phyloP scores from a whole-genome alignment of 2,329 filamentous ascomycete genomes.

The Aphanoascus verrucosus region DNA sequence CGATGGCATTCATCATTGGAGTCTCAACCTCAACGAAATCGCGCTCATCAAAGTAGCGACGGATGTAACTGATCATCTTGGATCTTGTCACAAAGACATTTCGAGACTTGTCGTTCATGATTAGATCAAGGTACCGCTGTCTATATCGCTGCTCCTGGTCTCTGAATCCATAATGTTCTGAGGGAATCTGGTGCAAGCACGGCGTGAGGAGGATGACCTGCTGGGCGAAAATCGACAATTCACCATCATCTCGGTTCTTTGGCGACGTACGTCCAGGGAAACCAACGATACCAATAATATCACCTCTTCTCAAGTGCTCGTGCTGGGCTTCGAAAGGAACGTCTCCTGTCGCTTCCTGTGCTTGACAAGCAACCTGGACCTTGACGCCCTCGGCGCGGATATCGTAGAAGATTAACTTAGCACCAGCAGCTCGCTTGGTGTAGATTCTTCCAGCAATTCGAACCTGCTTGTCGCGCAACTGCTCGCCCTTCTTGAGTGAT shows the following conservation, averaged over 20 bases:
- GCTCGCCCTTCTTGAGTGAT: constrained; percentile 74
- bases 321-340: constrained; percentile 78
- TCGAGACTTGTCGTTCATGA: constrained; percentile 85
- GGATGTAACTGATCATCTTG: constrained; percentile 81
- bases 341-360: constrained; percentile 60
- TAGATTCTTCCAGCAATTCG: constrained; percentile 78
- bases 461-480: constrained; percentile 62
- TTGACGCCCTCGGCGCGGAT: constrained; percentile 63
- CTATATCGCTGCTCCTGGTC: constrained; percentile 89
- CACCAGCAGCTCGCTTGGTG: constrained; percentile 68
- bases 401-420: constrained; percentile 88
- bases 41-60: constrained; percentile 73
- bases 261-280: constrained; percentile 78
- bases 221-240: constrained; percentile 85
- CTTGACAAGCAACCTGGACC: constrained; percentile 86
- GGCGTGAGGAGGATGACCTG: constrained; percentile 80
- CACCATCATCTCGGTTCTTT: constrained; percentile 78
- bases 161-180: constrained; percentile 85
- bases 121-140: constrained; percentile 86
- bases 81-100: constrained; percentile 75
- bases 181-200: constrained; percentile 78
- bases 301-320: constrained; percentile 76
- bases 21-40: constrained; percentile 94
- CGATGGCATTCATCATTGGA: constrained; percentile 93
- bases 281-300: constrained; percentile 80